Evolutionary conservation across 148 eudicot genomes (phyloP).

Genomic region (Chenopodium album): DNA sequence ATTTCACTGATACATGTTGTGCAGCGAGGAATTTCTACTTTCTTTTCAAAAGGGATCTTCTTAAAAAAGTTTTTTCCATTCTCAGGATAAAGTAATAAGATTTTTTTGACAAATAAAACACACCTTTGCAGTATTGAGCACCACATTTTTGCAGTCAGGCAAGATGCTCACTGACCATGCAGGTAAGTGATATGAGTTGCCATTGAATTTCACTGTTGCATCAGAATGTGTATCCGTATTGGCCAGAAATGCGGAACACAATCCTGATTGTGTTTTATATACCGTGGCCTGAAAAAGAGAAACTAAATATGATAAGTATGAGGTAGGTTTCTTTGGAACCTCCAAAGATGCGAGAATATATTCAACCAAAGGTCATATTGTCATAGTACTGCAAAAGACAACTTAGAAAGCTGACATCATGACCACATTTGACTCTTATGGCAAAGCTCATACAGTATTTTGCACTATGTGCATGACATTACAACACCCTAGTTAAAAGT

Average conservation of each 20-base stretch:
- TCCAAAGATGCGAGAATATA: neutral
- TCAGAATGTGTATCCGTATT: conserved; percentile 61
- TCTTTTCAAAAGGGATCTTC: neutral
- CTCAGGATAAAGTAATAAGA: neutral
- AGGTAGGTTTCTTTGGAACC: neutral
- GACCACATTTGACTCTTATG: neutral
- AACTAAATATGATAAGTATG: neutral
- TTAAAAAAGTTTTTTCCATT: neutral
- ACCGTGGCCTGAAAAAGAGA: conserved; percentile 55
- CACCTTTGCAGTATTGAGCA: conserved; percentile 89
- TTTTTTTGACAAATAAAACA: conserved; percentile 16
- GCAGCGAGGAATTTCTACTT: neutral
- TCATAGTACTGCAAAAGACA: neutral
- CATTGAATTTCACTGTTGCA: conserved; percentile 71
- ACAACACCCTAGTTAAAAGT: too few species aligned
- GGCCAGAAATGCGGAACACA: conserved; percentile 87
- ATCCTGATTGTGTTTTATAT: conserved; percentile 71
- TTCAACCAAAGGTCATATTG: neutral
- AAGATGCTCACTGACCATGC: conserved; percentile 99
- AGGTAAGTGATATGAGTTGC: conserved; percentile 77
- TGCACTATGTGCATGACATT: too few species aligned
- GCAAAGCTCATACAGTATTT: neutral
- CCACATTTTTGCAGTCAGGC: conserved; percentile 97
- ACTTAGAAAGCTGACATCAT: too few species aligned
- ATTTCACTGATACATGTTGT: neutral